Evolutionary conservation across 2,329 filamentous ascomycete genomes (phyloP).

Genomic region (Cytospora chrysosperma): DNA sequence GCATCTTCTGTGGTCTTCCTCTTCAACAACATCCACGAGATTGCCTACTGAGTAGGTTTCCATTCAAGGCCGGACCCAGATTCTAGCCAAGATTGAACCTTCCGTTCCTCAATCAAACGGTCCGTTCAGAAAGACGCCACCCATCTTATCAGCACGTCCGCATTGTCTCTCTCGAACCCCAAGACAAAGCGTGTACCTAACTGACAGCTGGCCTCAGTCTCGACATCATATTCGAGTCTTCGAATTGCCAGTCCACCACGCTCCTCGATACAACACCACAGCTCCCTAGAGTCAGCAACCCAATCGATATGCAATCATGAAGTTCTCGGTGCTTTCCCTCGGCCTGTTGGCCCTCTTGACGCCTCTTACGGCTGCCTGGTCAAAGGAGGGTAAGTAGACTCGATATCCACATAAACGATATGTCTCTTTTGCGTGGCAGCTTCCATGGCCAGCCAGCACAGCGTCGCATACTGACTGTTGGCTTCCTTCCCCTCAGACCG

Average conservation of each 20-base stretch:
- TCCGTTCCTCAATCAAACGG: neutral
- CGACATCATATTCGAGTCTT: neutral
- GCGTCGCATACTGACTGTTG: slow-evolving; percentile 6
- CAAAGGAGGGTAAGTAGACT: slow-evolving; percentile 69
- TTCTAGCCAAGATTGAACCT: neutral
- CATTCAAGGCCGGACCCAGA: neutral
- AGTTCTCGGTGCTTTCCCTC: slow-evolving; percentile 63
- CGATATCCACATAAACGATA: neutral
- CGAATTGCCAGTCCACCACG: neutral
- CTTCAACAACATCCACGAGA: neutral
- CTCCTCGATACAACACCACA: neutral
- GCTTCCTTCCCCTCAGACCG: slow-evolving; percentile 61
- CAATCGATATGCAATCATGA: slow-evolving; percentile 61
- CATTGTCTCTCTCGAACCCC: neutral
- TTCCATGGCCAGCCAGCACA: slow-evolving; percentile 4
- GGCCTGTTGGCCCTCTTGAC: slow-evolving; percentile 68
- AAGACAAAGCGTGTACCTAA: slow-evolving; percentile 5
- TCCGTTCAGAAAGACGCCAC: neutral
- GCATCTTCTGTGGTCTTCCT: neutral
- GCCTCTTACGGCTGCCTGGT: slow-evolving; percentile 72
- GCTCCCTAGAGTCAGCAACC: neutral
- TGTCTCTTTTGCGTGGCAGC: neutral
- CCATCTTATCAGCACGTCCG: neutral
- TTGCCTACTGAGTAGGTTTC: too few species aligned
- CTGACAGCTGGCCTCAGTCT: slow-evolving; percentile 17